Conservation (phyloP, 2,329 filamentous ascomycete species). For the Penicillium janthinellum region DNA sequence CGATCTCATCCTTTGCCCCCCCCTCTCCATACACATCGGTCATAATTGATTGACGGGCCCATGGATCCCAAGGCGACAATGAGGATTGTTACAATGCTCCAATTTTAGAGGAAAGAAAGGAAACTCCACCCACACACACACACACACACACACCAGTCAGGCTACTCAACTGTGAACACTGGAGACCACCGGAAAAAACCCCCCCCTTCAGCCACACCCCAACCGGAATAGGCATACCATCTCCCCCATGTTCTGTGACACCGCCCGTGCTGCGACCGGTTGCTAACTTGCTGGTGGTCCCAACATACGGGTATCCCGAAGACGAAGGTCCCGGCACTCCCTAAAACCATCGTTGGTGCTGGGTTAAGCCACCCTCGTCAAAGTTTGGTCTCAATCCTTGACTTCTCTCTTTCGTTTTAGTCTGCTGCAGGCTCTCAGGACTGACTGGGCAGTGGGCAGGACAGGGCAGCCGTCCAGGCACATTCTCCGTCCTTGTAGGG, state of each 20-base stretch:
- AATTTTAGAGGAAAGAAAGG: constrained; percentile 2
- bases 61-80: constrained; percentile 2
- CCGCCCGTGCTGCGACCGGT: background rate
- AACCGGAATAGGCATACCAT: constrained; percentile 4
- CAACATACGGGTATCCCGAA: constrained; percentile 1
- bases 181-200: background rate
- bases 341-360: background rate
- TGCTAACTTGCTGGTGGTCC: background rate
- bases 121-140: background rate
- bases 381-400: background rate
- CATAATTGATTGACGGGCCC: background rate
- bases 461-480: constrained; percentile 18
- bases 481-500: constrained; percentile 19
- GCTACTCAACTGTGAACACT: background rate
- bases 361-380: background rate
- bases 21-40: background rate
- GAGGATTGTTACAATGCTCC: constrained; percentile 8
- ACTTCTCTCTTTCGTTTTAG: background rate
- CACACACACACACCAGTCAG: background rate
- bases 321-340: background rate
- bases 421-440: constrained; percentile 11
- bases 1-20: background rate
- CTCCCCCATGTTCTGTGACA: constrained; percentile 1
- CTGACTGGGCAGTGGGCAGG: constrained; percentile 5
- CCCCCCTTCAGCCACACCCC: constrained; percentile 2